Conservation (phyloP, 2,329 filamentous ascomycete species). For the Calcarisporium arbuscula region DNA sequence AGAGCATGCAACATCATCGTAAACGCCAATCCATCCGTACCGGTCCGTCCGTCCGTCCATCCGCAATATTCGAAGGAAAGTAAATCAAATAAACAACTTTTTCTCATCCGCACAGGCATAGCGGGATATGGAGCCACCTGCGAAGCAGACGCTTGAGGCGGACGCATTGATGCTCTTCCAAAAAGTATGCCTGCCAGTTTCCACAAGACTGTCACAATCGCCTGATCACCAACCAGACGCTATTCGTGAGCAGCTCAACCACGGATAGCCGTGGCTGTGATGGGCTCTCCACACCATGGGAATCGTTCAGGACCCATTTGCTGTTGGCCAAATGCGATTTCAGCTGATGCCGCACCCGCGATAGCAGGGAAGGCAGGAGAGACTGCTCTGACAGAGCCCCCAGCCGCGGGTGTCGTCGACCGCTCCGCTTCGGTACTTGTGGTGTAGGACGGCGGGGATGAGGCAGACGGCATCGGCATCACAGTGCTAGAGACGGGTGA, state of each 20-base stretch:
- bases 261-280: conserved; percentile 43
- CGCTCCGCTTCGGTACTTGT: conserved; percentile 15
- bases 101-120: too few species aligned
- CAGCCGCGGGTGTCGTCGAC: conserved; percentile 25
- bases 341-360: conserved; percentile 39
- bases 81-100: too few species aligned
- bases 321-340: conserved; percentile 32
- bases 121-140: too few species aligned
- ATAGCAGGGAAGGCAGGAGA: conserved; percentile 39
- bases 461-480: conserved; percentile 10
- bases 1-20: too few species aligned
- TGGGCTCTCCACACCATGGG: conserved; percentile 39
- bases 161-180: too few species aligned
- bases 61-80: too few species aligned
- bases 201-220: too few species aligned
- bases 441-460: conserved; percentile 19
- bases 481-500: conserved; percentile 13
- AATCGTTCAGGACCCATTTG: conserved; percentile 37
- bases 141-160: too few species aligned
- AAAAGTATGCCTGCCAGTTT: too few species aligned
- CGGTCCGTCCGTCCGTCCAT: too few species aligned
- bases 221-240: too few species aligned
- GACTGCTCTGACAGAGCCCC: conserved; percentile 34
- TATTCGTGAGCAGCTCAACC: conserved; percentile 29
- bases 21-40: too few species aligned